Evolutionary conservation across 2,329 filamentous ascomycete genomes (phyloP).

Genomic region (Fusarium xyrophilum): DNA sequence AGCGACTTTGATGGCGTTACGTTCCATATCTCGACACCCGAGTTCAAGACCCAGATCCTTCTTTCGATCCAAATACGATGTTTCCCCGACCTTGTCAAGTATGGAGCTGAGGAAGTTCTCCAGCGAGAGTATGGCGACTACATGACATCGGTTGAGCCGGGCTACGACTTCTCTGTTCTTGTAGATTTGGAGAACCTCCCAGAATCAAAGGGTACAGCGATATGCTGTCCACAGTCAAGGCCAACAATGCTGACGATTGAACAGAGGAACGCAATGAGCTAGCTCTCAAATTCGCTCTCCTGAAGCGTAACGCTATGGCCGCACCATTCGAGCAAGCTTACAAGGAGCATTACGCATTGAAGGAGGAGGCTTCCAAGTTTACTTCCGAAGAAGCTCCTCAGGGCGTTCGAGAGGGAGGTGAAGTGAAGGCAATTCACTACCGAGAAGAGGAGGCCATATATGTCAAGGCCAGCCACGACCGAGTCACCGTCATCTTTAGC

Average conservation of each 20-base stretch:
- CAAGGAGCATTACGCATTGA: constrained; percentile 84
- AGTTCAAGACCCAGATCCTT: constrained; percentile 90
- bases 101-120: constrained; percentile 90
- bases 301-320: constrained; percentile 99
- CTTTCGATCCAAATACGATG: constrained; percentile 96
- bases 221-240: background rate
- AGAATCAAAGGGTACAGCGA: constrained; percentile 70
- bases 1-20: constrained; percentile 99
- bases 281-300: constrained; percentile 82
- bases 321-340: constrained; percentile 98
- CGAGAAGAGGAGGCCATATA: constrained; percentile 99
- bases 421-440: constrained; percentile 97
- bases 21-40: constrained; percentile 97
- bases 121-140: constrained; percentile 94
- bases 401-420: constrained; percentile 85
- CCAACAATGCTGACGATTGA: constrained; percentile 23
- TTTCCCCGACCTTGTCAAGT: constrained; percentile 88
- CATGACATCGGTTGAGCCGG: constrained; percentile 84
- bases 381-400: constrained; percentile 94
- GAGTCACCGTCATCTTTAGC: constrained; percentile 98
- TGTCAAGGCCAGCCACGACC: constrained; percentile 95
- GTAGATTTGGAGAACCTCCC: constrained; percentile 90
- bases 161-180: constrained; percentile 94
- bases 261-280: constrained; percentile 85
- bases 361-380: constrained; percentile 89